A percentile compares a stretch with the other conserved stretches of the same genome.
Conservation (phyloP, 1,284 basidiomycete genomes). For the Ganoderma resinaceum region DNA sequence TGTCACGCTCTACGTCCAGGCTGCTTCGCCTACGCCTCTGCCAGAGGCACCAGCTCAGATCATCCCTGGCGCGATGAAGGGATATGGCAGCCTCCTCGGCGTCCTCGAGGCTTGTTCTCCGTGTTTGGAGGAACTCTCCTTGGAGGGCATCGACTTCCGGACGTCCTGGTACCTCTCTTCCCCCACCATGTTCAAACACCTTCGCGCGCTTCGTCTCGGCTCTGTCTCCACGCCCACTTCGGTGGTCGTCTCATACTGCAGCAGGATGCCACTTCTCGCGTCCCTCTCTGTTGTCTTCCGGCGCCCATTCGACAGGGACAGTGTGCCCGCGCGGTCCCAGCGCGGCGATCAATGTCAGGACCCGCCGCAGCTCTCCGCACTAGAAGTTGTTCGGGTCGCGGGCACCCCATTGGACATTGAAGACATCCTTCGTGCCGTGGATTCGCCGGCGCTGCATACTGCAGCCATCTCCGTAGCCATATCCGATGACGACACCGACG, state of each 20-base stretch:
- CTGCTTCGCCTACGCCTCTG: background rate
- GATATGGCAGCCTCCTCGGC: background rate
- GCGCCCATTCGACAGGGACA: background rate
- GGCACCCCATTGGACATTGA: constrained; percentile 23
- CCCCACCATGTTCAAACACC: constrained; percentile 14
- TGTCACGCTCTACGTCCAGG: constrained; percentile 24
- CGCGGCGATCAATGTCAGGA: constrained; percentile 1
- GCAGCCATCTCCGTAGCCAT: constrained; percentile 12
- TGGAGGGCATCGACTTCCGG: constrained; percentile 26
- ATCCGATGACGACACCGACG: constrained; percentile 18
- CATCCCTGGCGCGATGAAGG: background rate
- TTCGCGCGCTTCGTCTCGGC: constrained; percentile 25
- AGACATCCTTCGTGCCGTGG: constrained; percentile 14
- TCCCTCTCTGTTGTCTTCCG: constrained; percentile 24
- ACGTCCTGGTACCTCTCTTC: constrained; percentile 10
- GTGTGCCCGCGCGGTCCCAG: background rate
- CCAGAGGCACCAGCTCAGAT: background rate
- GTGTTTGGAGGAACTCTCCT: constrained; percentile 18
- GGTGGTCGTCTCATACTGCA: constrained; percentile 18
- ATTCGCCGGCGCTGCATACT: constrained; percentile 14
- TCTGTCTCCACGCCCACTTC: constrained; percentile 13
- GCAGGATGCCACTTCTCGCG: constrained; percentile 20
- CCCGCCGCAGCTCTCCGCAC: constrained; percentile 1
- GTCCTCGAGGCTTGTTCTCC: constrained; percentile 17
- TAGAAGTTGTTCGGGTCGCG: constrained; percentile 17